phyloP scores from a whole-genome alignment of 1,284 basidiomycete species.

The Chalciporus piperatoides region DNA sequence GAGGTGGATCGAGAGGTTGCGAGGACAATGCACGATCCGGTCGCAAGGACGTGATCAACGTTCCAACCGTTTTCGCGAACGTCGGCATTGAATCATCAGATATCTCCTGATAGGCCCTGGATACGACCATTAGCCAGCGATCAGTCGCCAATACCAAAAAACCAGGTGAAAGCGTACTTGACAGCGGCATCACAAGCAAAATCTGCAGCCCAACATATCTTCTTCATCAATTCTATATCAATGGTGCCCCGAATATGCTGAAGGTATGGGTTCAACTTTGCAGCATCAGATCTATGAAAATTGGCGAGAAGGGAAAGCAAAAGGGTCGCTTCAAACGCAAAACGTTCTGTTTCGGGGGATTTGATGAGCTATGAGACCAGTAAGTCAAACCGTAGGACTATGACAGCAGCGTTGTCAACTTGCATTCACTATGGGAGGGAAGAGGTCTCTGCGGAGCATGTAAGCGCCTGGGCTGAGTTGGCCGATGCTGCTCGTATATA shows the following conservation, averaged over 20 bases:
- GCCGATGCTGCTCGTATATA: conserved; percentile 52
- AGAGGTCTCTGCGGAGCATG: conserved; percentile 57
- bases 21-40: conserved; percentile 51
- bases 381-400: not conserved
- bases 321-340: conserved; percentile 54
- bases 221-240: conserved; percentile 50
- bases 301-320: conserved; percentile 58
- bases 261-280: conserved; percentile 61
- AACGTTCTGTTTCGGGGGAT: conserved; percentile 48
- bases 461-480: conserved; percentile 68
- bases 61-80: conserved; percentile 46
- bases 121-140: not conserved
- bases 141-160: not conserved
- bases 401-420: conserved; percentile 14
- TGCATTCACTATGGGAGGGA: conserved; percentile 49
- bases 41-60: conserved; percentile 47
- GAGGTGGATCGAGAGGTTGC: conserved; percentile 42
- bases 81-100: conserved; percentile 50
- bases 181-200: conserved; percentile 49
- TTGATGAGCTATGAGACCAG: conserved; percentile 45
- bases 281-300: conserved; percentile 66
- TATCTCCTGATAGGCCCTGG: conserved; percentile 54
- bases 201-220: conserved; percentile 53
- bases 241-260: conserved; percentile 44
- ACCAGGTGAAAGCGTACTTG: conserved; percentile 37